Evolutionary conservation across 257 asterid genomes (phyloP).

Genomic region (Osmanthus fragrans): DNA sequence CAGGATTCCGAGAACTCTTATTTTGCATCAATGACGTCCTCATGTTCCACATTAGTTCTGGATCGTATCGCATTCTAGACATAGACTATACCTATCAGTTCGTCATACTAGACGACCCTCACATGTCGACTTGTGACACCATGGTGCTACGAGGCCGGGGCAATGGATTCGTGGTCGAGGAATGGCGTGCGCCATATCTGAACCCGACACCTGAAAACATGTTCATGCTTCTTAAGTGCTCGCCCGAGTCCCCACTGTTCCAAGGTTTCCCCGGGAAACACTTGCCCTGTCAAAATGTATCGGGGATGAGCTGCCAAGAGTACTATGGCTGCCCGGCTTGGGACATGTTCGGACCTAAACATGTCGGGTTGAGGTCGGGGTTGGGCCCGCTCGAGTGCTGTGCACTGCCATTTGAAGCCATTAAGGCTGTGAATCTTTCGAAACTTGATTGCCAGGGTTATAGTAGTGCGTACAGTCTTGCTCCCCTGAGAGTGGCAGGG

Average conservation of each 20-base stretch:
- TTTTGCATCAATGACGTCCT: constrained; percentile 84
- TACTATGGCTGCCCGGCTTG: constrained; percentile 87
- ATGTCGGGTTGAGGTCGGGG: constrained; percentile 44
- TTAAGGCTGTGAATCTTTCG: constrained; percentile 67
- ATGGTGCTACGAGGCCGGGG: constrained; percentile 72
- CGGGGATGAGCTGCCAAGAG: constrained; percentile 93
- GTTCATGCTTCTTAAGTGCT: constrained; percentile 84
- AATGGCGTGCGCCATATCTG: constrained; percentile 64
- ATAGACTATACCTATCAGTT: constrained; percentile 78
- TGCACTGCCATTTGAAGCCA: constrained; percentile 55
- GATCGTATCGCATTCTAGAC: constrained; percentile 86
- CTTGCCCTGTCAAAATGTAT: constrained; percentile 68
- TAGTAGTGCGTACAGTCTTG: constrained; percentile 84
- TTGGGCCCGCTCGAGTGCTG: constrained; percentile 88
- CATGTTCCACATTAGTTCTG: constrained; percentile 84
- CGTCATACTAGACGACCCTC: constrained; percentile 81
- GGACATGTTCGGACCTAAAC: constrained; percentile 50
- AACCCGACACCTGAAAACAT: constrained; percentile 72
- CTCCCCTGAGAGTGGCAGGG: constrained; percentile 68
- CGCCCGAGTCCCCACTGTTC: constrained; percentile 67
- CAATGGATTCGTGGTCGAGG: constrained; percentile 84
- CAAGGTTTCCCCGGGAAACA: constrained; percentile 77
- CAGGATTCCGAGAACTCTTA: constrained; percentile 73
- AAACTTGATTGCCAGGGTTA: constrained; percentile 87
- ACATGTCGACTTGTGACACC: constrained; percentile 81